Base-by-base conservation (phyloP, 78 protist genomes). In the Dictyostelium firmibasis region DNA sequence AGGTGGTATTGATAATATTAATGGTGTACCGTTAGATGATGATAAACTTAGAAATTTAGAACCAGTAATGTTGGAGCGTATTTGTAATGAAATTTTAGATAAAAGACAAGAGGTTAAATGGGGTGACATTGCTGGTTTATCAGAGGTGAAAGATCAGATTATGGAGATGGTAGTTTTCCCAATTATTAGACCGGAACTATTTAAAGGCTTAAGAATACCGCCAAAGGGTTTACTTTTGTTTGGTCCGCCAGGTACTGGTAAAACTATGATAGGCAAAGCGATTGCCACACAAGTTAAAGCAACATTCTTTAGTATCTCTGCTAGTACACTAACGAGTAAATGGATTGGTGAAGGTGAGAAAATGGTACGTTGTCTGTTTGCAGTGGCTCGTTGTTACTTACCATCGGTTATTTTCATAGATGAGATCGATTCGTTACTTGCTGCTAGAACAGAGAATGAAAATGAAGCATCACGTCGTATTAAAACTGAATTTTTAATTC, bases 261-360 rank as follows among this genome's bases (percentile, higher is more conserved):
- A 94, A 75, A 96, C 97, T 29, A 83, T 97, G 86, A 92, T 98
- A 67, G 98, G 99, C 11, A 97, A 94, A 84, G 99, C 99, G 0
- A 98, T 98, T 43, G 99, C 99, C 1, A 96, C 96, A n/a, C 99
- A 98, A 95, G 97, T 98, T 83, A 84, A 92, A 13, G 98, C 99
- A 2, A 98, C 98, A 23, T 99, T 99, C 96, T 98, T 99, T 94
- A 97, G 95, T 94, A 97, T 98, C 50, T 89, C 97, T 1, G 99
- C 99, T 11, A 98, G 98, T 29, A 78, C 98, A 3, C 62, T 98
- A 50, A 97, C 97, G 60, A 87, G 96, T 82, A 98, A 98, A 82
- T 96, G 96, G 94, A 74, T 94, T 60, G 98, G 98, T 38, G 98
- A 98, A 7, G 97, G 97, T 18, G 99, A 97, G 86, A 96, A 97